Evolutionary conservation across 495 filamentous ascomycete genomes (phyloP), one percentile per base, ranked within the genome.

Genomic region (Lepraria neglecta): DNA sequence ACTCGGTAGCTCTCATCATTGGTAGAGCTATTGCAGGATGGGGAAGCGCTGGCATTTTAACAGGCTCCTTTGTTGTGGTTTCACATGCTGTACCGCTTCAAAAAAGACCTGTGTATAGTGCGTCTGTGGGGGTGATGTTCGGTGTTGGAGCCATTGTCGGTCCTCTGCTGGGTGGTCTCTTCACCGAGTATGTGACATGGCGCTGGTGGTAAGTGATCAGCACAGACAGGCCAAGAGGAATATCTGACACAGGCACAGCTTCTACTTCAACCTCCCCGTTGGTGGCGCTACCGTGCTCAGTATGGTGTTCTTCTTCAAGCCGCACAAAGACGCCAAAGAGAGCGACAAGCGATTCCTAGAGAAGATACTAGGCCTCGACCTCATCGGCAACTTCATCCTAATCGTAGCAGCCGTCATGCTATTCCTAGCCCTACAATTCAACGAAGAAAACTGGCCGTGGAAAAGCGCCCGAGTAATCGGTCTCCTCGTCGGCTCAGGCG

Each of bases 351-450:
- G 76, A 35, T 56, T 76, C n/a, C 11, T 62, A 5, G 46, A 74
- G 50, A 69, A 80, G 33, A 64, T 83, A 46, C 51, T 71, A 30
- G 64, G 78, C 38, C 72, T 86, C 27, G 84, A 86, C 61, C 67
- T 82, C 7, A 24, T 79, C 14, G 87, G 85, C 14, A 76, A 75
- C 1, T 61, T 73, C 0, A 69, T 87, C 43, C 69, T 86, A 38
- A 72, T 88, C 9, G 77, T 78, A 3, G 72, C 72, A 6, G 71
- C 86, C 19, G 68, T 84, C 40, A 83, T 75, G 66, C 69, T 85
- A 38, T 68, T 88, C 30, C 75, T 89, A 38, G 85, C 84, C 28
- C 74, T 89, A 21, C 81, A 89, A 69, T 88, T 78, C 75, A 86
- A 84, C 5, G 85, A 82, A 11, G 68, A 72, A 3, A 73, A 76